Percentiles rank a stretch among this genome's conserved stretches.
phyloP scores from a whole-genome alignment of 768 basidiomycete genomes.

The Termitomyces eurrhizus region DNA sequence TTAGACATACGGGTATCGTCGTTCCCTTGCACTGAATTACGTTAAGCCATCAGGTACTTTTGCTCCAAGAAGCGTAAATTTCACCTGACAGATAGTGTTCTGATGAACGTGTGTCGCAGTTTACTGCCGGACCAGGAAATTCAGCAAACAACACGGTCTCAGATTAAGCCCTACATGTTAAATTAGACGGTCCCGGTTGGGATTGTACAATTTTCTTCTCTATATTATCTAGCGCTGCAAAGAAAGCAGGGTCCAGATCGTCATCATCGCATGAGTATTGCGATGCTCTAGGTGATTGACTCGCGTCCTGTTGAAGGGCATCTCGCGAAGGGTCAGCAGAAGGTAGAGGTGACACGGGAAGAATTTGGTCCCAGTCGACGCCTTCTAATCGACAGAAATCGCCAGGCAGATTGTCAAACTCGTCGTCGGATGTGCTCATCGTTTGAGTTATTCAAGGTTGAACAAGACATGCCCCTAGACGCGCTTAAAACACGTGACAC shows the following conservation, averaged over 20 bases:
- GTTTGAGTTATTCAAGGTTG: background rate
- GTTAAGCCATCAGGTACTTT: background rate
- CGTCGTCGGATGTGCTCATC: conserved; percentile 38
- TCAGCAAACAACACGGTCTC: background rate
- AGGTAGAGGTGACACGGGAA: conserved; percentile 19
- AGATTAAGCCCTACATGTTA: conserved; percentile 6
- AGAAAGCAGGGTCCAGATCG: conserved; percentile 30
- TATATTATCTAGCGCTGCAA: conserved; percentile 43
- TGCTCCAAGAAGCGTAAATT: background rate
- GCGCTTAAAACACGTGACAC: conserved; percentile 11
- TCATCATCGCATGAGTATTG: conserved; percentile 27
- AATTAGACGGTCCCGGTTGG: conserved; percentile 1
- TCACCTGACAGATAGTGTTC: conserved; percentile 6
- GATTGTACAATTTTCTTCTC: conserved; percentile 30
- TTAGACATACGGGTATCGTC: conserved; percentile 2
- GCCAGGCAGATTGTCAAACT: conserved; percentile 52
- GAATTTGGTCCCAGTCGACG: conserved; percentile 41
- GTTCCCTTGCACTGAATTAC: conserved; percentile 1
- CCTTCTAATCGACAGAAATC: conserved; percentile 48
- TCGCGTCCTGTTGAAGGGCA: background rate
- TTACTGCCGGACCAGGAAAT: background rate
- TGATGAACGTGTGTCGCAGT: background rate
- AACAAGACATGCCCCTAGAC: background rate
- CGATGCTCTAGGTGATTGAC: conserved; percentile 15
- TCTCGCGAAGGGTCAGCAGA: conserved; percentile 22